Evolutionary conservation across 495 filamentous ascomycete species (phyloP).

Genomic region (Penicillium verhagenii): DNA sequence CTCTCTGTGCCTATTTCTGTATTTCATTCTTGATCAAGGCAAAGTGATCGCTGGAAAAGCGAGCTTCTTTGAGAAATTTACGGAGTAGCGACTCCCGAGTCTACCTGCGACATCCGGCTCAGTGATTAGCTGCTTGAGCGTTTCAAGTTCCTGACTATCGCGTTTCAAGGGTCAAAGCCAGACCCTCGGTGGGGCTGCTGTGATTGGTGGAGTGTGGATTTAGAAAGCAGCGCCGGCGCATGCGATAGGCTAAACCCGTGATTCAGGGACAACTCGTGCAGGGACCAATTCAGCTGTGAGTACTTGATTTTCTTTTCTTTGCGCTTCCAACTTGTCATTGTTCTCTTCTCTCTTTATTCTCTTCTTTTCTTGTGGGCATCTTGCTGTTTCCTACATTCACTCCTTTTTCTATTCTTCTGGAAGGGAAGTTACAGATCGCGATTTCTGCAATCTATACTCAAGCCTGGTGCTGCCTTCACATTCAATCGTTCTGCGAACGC

Average conservation of each 20-base stretch:
- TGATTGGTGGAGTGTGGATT: constrained; percentile 30
- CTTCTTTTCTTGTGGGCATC: neutral
- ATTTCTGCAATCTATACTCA: neutral
- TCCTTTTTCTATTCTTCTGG: neutral
- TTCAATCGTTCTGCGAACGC: constrained; percentile 11
- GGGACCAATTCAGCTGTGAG: constrained; percentile 1
- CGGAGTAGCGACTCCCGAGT: too few relatives aligned
- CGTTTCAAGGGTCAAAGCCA: constrained; percentile 33
- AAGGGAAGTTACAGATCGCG: neutral
- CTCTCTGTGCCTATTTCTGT: too few relatives aligned
- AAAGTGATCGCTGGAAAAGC: neutral
- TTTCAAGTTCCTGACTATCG: constrained; percentile 32
- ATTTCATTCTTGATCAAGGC: too few relatives aligned
- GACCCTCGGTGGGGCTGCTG: constrained; percentile 6
- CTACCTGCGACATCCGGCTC: constrained; percentile 23
- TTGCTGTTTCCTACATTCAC: neutral
- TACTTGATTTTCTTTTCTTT: neutral
- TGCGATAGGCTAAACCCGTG: constrained; percentile 17
- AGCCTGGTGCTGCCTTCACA: constrained; percentile 15
- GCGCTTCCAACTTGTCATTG: neutral
- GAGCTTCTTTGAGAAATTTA: neutral
- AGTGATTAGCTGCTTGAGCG: constrained; percentile 22
- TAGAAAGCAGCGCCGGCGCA: constrained; percentile 3
- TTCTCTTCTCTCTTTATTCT: constrained; percentile 1
- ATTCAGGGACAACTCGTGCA: constrained; percentile 14